These are phyloP conservation scores for Fusarium tupiense DNA, from an alignment of 2,329 filamentous ascomycete species.

Conservation along the genomic window DNA sequence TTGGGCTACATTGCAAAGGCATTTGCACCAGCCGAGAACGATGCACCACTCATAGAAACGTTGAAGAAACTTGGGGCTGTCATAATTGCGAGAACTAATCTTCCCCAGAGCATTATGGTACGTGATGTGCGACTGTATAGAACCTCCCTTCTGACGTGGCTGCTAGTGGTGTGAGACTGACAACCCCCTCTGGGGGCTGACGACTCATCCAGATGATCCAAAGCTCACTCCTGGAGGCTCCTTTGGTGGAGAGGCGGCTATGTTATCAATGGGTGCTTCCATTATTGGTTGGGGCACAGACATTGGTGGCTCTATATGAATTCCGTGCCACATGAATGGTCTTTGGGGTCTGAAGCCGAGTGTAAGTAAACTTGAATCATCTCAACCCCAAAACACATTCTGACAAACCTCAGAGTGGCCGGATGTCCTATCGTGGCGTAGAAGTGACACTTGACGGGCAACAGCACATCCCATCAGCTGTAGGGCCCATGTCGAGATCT, in stretches of 20 bases:
- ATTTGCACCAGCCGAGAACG: background rate
- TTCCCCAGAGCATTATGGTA: background rate
- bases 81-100: background rate
- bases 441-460: background rate
- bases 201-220: background rate
- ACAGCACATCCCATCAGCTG: background rate
- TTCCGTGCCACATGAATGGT: background rate
- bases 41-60: background rate
- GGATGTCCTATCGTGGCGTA: background rate
- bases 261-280: background rate
- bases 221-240: background rate
- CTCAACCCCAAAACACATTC: background rate
- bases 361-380: background rate
- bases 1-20: background rate
- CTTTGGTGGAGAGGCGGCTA: background rate
- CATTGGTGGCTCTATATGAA: background rate
- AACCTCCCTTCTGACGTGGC: background rate
- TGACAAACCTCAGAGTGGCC: background rate
- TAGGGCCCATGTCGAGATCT: background rate
- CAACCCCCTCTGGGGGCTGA: background rate
- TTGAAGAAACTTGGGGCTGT: background rate
- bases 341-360: background rate
- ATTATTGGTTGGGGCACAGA: background rate
- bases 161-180: background rate
- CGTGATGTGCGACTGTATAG: fast-evolving